A percentile compares a stretch with the other conserved stretches of the same genome.
phyloP scores from a whole-genome alignment of 441 rosid genomes.

The Gossypium davidsonii region DNA sequence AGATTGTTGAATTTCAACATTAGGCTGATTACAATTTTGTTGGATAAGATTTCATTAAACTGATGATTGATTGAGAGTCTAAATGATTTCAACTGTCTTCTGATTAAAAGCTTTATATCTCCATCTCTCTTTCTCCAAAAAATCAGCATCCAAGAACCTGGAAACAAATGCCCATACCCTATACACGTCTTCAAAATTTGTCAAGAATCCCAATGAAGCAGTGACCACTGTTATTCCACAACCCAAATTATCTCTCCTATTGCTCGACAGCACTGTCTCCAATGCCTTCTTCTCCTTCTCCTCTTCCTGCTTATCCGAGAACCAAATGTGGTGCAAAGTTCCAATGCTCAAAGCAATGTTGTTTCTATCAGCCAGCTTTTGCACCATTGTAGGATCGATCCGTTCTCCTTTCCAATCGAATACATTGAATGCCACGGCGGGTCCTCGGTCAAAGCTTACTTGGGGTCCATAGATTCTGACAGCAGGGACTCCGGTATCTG shows the following conservation, averaged over 20 bases:
- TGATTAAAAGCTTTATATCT: conserved; percentile 72
- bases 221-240: conserved; percentile 51
- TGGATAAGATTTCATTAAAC: not conserved
- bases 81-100: conserved; percentile 41
- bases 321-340: conserved; percentile 38
- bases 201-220: conserved; percentile 57
- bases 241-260: conserved; percentile 16
- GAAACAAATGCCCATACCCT: conserved; percentile 79
- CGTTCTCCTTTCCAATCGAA: conserved; percentile 82
- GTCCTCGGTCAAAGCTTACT: conserved; percentile 46
- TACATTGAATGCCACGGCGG: conserved; percentile 71
- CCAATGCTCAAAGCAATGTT: conserved; percentile 53
- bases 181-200: conserved; percentile 69
- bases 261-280: conserved; percentile 14
- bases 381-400: conserved; percentile 62
- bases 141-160: conserved; percentile 82
- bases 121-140: conserved; percentile 90
- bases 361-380: conserved; percentile 69
- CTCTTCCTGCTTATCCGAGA: conserved; percentile 34
- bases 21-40: not conserved
- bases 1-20: not conserved
- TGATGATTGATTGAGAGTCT: not conserved
- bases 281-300: conserved; percentile 22
- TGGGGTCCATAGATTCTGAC: conserved; percentile 76
- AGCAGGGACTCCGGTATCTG: conserved; percentile 32